Evolutionary conservation across 2,329 filamentous ascomycete species (phyloP).

Genomic region (Geosmithia putterillii): DNA sequence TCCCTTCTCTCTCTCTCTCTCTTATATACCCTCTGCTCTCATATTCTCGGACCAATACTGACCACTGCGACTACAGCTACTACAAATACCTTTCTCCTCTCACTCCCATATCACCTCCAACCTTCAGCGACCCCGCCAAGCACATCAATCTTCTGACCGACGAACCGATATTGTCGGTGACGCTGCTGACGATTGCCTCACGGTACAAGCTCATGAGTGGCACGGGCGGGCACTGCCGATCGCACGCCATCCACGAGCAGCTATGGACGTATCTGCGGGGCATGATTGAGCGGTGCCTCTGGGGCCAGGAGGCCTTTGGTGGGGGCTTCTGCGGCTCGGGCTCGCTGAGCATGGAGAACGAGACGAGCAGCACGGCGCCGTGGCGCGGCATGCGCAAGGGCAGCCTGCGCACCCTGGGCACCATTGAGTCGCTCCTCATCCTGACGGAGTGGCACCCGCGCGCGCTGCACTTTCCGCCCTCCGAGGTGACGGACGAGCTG

Average conservation of each 20-base stretch:
- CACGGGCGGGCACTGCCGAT: constrained; percentile 69
- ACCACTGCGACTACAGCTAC: constrained; percentile 46
- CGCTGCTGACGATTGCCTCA: constrained; percentile 81
- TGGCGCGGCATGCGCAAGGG: constrained; percentile 61
- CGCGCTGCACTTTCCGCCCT: constrained; percentile 83
- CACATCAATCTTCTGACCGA: constrained; percentile 74
- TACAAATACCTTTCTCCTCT: constrained; percentile 84
- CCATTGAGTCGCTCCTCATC: constrained; percentile 87
- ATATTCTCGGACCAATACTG: background rate
- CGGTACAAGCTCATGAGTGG: constrained; percentile 73
- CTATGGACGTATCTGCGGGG: constrained; percentile 88
- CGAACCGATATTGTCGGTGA: constrained; percentile 86
- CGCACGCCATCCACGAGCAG: constrained; percentile 87
- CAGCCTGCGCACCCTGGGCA: constrained; percentile 79
- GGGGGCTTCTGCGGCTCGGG: constrained; percentile 61
- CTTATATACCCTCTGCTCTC: background rate
- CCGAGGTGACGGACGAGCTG: constrained; percentile 60
- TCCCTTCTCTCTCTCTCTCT: background rate
- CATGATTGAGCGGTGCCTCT: constrained; percentile 91
- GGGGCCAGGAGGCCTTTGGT: constrained; percentile 92
- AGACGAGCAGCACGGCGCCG: constrained; percentile 56
- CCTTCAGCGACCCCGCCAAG: constrained; percentile 70
- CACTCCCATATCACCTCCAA: constrained; percentile 86
- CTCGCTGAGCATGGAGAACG: constrained; percentile 33
- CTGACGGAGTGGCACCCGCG: constrained; percentile 96